phyloP scores from a whole-genome alignment of 2,329 filamentous ascomycete genomes.

The Mycosphaerelloides madeirae region DNA sequence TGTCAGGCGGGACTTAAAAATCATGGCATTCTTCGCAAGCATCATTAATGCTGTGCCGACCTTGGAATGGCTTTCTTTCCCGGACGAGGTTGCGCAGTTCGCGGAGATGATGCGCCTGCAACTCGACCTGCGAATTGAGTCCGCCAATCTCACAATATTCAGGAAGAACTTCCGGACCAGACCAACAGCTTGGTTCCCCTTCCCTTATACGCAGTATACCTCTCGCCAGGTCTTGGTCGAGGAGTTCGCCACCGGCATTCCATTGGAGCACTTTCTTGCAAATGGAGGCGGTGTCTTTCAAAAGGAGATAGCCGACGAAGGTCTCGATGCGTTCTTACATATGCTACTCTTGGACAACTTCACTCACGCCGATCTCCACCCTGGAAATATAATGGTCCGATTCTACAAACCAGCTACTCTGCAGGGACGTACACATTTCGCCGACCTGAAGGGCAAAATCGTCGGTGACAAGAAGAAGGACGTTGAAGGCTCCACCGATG shows the following conservation, averaged over 20 bases:
- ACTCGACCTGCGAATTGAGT: slow-evolving; percentile 89
- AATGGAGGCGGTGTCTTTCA: slow-evolving; percentile 91
- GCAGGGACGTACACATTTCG: slow-evolving; percentile 44
- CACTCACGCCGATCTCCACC: slow-evolving; percentile 91
- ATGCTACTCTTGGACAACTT: slow-evolving; percentile 99
- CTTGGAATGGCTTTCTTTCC: slow-evolving; percentile 94
- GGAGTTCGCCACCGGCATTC: slow-evolving; percentile 92
- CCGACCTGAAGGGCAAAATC: slow-evolving; percentile 11
- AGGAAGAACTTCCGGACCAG: slow-evolving; percentile 84
- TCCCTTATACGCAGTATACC: slow-evolving; percentile 86
- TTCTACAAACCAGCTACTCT: slow-evolving; percentile 83
- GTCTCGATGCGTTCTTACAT: slow-evolving; percentile 88
- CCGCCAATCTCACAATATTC: slow-evolving; percentile 83
- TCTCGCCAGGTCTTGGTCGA: slow-evolving; percentile 90
- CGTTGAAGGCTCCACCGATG: slow-evolving; percentile 57
- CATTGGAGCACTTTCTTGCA: slow-evolving; percentile 81
- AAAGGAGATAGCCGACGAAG: slow-evolving; percentile 89
- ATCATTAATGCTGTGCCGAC: slow-evolving; percentile 83
- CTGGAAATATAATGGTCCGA: slow-evolving; percentile 98
- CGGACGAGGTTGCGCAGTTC: slow-evolving; percentile 89
- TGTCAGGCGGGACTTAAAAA: slow-evolving; percentile 83
- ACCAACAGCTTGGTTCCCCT: slow-evolving; percentile 94
- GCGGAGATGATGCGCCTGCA: slow-evolving; percentile 99
- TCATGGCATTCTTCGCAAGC: slow-evolving; percentile 88
- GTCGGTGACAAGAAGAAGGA: slow-evolving; percentile 26